phyloP scores from a whole-genome alignment of 2,329 filamentous ascomycete genomes.

The Scopulariopsis brevicaulis region DNA sequence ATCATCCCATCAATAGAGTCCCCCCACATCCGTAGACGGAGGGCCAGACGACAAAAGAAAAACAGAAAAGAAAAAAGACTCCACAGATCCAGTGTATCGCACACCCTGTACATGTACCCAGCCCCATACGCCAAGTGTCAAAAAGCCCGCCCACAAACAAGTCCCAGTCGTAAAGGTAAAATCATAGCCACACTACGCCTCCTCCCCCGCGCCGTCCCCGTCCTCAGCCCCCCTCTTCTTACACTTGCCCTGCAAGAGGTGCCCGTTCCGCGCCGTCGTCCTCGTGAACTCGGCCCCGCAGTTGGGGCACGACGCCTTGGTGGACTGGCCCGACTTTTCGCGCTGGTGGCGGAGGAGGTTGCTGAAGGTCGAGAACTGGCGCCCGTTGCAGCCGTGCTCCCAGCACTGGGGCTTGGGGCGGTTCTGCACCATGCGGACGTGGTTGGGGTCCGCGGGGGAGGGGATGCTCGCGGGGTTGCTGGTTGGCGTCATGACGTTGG shows the following conservation, averaged over 20 bases:
- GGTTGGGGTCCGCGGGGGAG: constrained; percentile 24
- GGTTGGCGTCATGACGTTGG: constrained; percentile 3
- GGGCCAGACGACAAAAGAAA: not conserved
- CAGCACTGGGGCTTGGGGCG: constrained; percentile 92
- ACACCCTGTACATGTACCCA: not conserved
- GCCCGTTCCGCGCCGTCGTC: constrained; percentile 79
- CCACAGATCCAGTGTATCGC: not conserved
- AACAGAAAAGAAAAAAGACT: not conserved
- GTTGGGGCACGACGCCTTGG: constrained; percentile 80
- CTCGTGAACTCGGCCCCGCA: constrained; percentile 91
- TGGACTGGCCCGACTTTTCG: constrained; percentile 84
- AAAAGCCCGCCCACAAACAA: not conserved
- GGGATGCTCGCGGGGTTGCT: constrained; percentile 3
- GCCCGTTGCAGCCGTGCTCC: constrained; percentile 93
- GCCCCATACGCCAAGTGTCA: not conserved
- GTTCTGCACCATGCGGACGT: constrained; percentile 61
- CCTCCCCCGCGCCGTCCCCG: not conserved
- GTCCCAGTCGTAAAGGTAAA: not conserved
- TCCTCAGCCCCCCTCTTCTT: constrained; percentile 40
- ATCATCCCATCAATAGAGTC: not conserved
- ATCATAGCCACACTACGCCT: not conserved
- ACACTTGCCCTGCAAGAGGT: constrained; percentile 80
- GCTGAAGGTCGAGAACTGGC: constrained; percentile 93
- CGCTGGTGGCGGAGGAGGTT: constrained; percentile 86
- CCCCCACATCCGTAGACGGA: too few species aligned